A percentile compares a stretch with the other conserved stretches of the same genome.
phyloP scores from a whole-genome alignment of 2,329 filamentous ascomycete genomes.

The Epichloe baconii region DNA sequence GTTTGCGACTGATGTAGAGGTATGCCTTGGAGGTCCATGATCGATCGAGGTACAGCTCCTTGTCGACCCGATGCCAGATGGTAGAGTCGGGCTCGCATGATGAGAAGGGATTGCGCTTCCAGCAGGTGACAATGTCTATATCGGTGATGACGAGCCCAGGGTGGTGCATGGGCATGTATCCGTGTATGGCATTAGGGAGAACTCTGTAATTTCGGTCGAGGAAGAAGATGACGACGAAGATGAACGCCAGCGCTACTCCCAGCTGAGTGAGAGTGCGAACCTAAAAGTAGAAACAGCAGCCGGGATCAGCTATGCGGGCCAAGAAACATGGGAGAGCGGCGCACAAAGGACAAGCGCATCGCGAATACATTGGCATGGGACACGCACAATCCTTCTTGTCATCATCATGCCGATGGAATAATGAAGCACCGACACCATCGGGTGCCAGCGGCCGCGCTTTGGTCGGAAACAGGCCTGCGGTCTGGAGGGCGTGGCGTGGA shows the following conservation, averaged over 20 bases:
- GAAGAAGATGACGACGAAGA: conserved; percentile 61
- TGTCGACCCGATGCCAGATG: conserved; percentile 72
- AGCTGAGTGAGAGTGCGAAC: conserved; percentile 65
- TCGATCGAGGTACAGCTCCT: conserved; percentile 70
- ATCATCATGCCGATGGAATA: conserved; percentile 11
- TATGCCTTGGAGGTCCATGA: conserved; percentile 67
- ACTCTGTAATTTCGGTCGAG: conserved; percentile 84
- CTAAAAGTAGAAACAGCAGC: conserved; percentile 23
- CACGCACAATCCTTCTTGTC: conserved; percentile 25
- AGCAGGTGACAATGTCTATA: conserved; percentile 65
- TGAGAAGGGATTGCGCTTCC: conserved; percentile 58
- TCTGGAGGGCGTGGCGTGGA: neutral
- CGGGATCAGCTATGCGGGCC: neutral
- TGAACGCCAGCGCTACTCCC: conserved; percentile 48
- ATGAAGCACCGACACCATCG: neutral
- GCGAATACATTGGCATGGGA: neutral
- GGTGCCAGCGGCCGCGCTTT: neutral
- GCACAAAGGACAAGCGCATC: neutral
- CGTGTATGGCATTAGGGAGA: conserved; percentile 73
- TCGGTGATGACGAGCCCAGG: conserved; percentile 78
- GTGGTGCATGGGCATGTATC: conserved; percentile 75
- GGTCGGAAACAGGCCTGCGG: neutral
- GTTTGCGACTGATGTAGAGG: conserved; percentile 69
- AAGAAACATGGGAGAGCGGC: neutral
- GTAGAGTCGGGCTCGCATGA: conserved; percentile 61